Percentiles rank a stretch among this genome's conserved stretches.
Evolutionary conservation across 352 stramenopile genomes (phyloP).

Genomic region (Elongisporangium prolatum): DNA sequence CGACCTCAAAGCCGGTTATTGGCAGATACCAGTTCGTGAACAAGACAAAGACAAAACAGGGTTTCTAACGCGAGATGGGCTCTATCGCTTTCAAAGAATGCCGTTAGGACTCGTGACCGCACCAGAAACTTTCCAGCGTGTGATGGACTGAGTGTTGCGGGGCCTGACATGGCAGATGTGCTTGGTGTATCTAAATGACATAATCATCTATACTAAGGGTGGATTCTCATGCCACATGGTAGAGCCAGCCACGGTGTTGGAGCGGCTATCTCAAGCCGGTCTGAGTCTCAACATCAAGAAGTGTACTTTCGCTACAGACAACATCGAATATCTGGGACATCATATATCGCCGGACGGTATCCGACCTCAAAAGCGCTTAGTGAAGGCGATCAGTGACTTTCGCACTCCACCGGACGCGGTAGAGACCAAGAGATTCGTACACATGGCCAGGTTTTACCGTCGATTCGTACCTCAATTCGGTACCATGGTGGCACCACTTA

Average conservation of each 20-base stretch:
- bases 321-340: constrained; percentile 10
- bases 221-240: constrained; percentile 10
- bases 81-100: constrained; percentile 17
- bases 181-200: constrained; percentile 26
- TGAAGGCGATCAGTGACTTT: constrained; percentile 6
- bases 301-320: constrained; percentile 9
- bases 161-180: too few relatives aligned
- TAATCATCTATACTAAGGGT: constrained; percentile 19
- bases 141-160: constrained; percentile 21
- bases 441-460: constrained; percentile 21
- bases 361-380: constrained; percentile 1
- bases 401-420: constrained; percentile 1
- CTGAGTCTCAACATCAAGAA: constrained; percentile 16
- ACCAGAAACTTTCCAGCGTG: constrained; percentile 16
- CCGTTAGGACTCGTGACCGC: constrained; percentile 19
- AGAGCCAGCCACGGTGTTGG: constrained; percentile 13
- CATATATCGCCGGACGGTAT: constrained; percentile 12
- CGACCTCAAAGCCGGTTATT: constrained; percentile 14
- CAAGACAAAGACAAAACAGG: constrained; percentile 15
- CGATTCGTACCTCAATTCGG: constrained; percentile 17
- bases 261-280: constrained; percentile 6
- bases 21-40: constrained; percentile 8
- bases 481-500: constrained; percentile 10
- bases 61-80: constrained; percentile 12
- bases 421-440: constrained; percentile 14